phyloP scores from a whole-genome alignment of 306 rosid genomes.

The Crotalaria pallida region DNA sequence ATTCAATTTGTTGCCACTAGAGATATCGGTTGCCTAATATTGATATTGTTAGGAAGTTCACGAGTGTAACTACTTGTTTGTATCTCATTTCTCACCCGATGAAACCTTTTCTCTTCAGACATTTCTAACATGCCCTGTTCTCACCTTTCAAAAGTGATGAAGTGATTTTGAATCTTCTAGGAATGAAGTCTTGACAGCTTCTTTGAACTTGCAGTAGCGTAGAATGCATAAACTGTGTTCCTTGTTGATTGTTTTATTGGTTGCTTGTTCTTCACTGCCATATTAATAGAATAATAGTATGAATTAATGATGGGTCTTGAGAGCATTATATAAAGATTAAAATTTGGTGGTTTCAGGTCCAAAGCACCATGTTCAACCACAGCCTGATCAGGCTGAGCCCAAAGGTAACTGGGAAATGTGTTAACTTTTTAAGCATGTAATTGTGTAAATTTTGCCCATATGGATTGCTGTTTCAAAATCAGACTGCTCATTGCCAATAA shows the following conservation, averaged over 20 bases:
- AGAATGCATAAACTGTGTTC: not conserved
- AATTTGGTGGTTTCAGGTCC: conserved; percentile 42
- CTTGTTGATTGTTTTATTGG: conserved; percentile 16
- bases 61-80: not conserved
- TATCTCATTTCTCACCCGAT: not conserved
- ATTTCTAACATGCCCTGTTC: not conserved
- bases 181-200: not conserved
- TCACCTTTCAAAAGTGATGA: not conserved
- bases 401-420: conserved; percentile 41
- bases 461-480: conserved; percentile 3
- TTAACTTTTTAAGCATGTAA: not conserved
- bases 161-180: not conserved
- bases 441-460: not conserved
- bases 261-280: conserved; percentile 12
- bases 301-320: not conserved
- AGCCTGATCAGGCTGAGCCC: conserved; percentile 39
- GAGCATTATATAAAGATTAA: conserved; percentile 2
- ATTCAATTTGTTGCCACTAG: not conserved
- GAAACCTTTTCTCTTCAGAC: not conserved
- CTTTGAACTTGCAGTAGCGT: not conserved
- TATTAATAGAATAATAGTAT: not conserved
- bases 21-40: not conserved
- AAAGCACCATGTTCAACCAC: conserved; percentile 32
- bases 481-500: not conserved
- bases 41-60: not conserved